A percentile compares a stretch with the other conserved stretches of the same genome.
phyloP scores from a whole-genome alignment of 345 rosid species.

The Sisymbrium altissimum region DNA sequence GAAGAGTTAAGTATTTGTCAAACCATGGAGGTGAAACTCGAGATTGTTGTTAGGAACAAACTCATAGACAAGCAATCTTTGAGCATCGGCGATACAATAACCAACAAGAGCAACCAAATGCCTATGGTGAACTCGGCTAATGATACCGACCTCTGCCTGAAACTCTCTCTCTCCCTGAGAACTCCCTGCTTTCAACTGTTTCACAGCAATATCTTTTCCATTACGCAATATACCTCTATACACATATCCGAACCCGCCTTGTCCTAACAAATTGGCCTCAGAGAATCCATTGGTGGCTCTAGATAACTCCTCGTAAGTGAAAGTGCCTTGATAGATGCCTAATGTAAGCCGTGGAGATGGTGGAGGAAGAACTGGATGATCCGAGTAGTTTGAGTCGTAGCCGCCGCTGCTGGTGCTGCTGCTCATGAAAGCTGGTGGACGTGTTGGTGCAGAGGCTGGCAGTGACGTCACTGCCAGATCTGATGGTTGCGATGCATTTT shows the following conservation, averaged over 20 bases:
- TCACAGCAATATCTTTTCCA: constrained; percentile 60
- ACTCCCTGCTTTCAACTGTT: constrained; percentile 57
- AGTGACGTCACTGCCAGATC: constrained; percentile 32
- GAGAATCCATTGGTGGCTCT: constrained; percentile 67
- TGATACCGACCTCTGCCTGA: constrained; percentile 65
- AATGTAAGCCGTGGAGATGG: constrained; percentile 51
- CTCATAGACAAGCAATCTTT: constrained; percentile 70
- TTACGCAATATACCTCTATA: constrained; percentile 54
- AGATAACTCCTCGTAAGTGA: constrained; percentile 49
- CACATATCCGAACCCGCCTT: constrained; percentile 71
- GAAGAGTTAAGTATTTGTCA: neutral
- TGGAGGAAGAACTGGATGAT: constrained; percentile 46
- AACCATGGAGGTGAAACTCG: constrained; percentile 69
- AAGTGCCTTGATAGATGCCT: constrained; percentile 49
- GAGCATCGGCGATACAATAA: constrained; percentile 48
- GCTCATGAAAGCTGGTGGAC: constrained; percentile 40
- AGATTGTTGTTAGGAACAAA: constrained; percentile 61
- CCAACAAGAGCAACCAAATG: constrained; percentile 74
- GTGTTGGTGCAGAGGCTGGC: constrained; percentile 30
- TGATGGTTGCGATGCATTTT: constrained; percentile 44
- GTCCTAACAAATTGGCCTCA: constrained; percentile 58
- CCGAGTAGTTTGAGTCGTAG: constrained; percentile 51
- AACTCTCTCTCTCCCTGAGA: constrained; percentile 66
- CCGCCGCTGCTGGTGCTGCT: constrained; percentile 58
- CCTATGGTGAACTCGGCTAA: constrained; percentile 63